phyloP scores from a whole-genome alignment of 768 basidiomycete genomes.

The Tylopilus sp. region DNA sequence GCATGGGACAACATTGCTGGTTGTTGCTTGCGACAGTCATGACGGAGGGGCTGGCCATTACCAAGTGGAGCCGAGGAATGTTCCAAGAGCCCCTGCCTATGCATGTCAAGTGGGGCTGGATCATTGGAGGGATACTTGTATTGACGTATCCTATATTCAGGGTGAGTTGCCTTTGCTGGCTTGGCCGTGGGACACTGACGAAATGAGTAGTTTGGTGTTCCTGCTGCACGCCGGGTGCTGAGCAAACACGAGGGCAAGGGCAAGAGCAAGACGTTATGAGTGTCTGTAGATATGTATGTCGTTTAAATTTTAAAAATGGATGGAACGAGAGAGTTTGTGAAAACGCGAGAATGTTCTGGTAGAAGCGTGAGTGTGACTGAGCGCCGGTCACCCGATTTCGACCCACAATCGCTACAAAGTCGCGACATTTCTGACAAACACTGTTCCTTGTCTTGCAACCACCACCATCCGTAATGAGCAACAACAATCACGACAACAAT shows the following conservation, averaged over 20 bases:
- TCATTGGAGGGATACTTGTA: constrained; percentile 53
- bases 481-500: constrained; percentile 12
- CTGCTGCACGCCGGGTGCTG: constrained; percentile 52
- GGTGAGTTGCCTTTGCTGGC: constrained; percentile 39
- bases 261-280: constrained; percentile 33
- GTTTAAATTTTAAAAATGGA: constrained; percentile 3
- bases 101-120: constrained; percentile 64
- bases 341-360: constrained; percentile 30
- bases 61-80: constrained; percentile 78
- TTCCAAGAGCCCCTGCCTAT: constrained; percentile 62
- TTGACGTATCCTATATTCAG: constrained; percentile 65
- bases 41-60: constrained; percentile 76
- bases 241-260: constrained; percentile 31
- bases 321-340: constrained; percentile 14
- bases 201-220: constrained; percentile 58
- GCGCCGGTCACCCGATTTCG: background rate
- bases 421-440: constrained; percentile 6
- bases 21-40: constrained; percentile 79
- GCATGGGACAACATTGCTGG: constrained; percentile 92
- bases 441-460: constrained; percentile 18
- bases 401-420: background rate
- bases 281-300: background rate
- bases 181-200: constrained; percentile 9
- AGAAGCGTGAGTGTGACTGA: constrained; percentile 18
- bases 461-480: constrained; percentile 21